Base-by-base conservation (phyloP, 345 rosid genomes). In the Pistacia atlantica region DNA sequence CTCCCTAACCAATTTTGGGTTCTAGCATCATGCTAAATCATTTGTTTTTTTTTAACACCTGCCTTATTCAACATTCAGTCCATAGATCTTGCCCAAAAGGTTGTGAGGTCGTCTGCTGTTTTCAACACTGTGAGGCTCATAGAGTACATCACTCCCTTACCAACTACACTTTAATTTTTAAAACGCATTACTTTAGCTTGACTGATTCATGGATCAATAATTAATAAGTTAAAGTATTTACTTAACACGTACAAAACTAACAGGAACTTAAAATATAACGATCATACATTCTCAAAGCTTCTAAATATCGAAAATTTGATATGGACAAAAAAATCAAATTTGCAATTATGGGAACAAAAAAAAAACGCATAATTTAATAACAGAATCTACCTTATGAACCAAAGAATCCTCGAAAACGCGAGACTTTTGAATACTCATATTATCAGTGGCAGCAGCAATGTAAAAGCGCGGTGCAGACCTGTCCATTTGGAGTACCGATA, bases 361-460 rank as follows among this genome's bases (percentile, higher is more conserved):
- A 22, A 22, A 31, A 58, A 25, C 1, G 25, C 1, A 25, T 20
- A 45, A 4, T 25, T 16, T 8, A 25, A 25, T 25, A 22, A 25
- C 1, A 25, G 25, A 56, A 79, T 55, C 35, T 81, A 90, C 99
- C 86, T 65, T 49, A 11, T 87, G 82, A 60, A 65, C 69, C 25
- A 25, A 22, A 22, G 91, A 88, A 76, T 84, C 85, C 86, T 96
- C 98, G 78, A 92, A 84, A 6, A 72, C 69, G 22, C 87, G 91
- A 83, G 97, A 97, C 81, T 93, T 96, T 66, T 93, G 97, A 8
- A 96, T 90, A 75, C 99, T 96, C 95, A 92, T 93, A 75, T 88
- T 89, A 86, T 96, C 99, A 11, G 99, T 96, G 51, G 92, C 91
- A 12, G 98, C 98, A 37, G 97, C 97, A 58, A 96, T 79, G 79